Conservation (phyloP, 2,329 filamentous ascomycete genomes). For the Didymella pinodella region DNA sequence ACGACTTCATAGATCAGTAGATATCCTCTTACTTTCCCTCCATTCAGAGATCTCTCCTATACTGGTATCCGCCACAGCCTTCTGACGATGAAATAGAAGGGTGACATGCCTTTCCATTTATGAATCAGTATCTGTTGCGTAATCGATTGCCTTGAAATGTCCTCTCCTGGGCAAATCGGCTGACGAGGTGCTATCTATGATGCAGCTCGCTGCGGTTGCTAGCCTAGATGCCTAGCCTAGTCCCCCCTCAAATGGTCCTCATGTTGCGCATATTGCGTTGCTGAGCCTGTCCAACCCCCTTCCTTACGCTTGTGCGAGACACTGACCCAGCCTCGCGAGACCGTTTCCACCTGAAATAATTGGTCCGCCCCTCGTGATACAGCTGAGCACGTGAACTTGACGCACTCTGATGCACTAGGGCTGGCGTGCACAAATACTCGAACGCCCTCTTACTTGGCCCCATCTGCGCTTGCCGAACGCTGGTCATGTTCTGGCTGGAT, state of each 20-base stretch:
- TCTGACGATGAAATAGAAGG: background rate
- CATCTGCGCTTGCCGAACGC: background rate
- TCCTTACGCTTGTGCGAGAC: conserved; percentile 54
- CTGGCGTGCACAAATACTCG: conserved; percentile 33
- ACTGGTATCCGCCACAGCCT: background rate
- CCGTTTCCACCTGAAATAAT: conserved; percentile 53
- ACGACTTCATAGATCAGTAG: background rate
- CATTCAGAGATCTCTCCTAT: background rate
- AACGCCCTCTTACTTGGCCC: background rate
- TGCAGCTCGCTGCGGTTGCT: conserved; percentile 56
- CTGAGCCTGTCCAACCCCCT: conserved; percentile 51
- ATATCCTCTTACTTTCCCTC: background rate
- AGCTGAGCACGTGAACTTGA: background rate
- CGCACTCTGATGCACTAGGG: conserved; percentile 49
- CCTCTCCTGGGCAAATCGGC: conserved; percentile 59
- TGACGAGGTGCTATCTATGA: conserved; percentile 59
- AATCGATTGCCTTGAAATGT: conserved; percentile 55
- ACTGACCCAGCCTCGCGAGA: conserved; percentile 61
- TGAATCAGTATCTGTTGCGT: conserved; percentile 44
- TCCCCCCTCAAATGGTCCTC: conserved; percentile 25
- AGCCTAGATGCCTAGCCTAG: conserved; percentile 50
- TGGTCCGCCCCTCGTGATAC: background rate
- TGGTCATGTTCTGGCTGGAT: background rate
- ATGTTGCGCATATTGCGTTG: conserved; percentile 26
- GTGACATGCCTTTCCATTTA: background rate